Evolutionary conservation across 495 filamentous ascomycete species (phyloP), one percentile per base, ranked within the genome.

Genomic region (Parmelia sp.): DNA sequence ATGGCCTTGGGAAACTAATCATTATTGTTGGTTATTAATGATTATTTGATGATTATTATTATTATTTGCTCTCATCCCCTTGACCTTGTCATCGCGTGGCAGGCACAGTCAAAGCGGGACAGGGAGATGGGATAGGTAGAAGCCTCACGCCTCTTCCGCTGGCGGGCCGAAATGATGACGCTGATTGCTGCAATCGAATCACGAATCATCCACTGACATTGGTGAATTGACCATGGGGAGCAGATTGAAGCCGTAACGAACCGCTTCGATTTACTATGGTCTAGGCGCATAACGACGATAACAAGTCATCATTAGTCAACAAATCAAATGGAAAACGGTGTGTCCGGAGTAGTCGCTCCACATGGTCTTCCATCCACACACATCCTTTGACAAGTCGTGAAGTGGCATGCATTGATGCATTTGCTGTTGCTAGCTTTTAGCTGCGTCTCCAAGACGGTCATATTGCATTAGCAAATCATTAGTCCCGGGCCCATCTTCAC

Each of bases 21-120:
- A n/a, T n/a, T n/a, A n/a, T n/a, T n/a, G n/a, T n/a, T n/a, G n/a
- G n/a, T n/a, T n/a, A n/a, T n/a, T n/a, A 37, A 37, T 37, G 36
- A 11, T 11, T 37, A n/a, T 37, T 37, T 37, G 36, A 15, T 12
- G 39, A 40, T 40, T 21, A 5, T n/a, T 44, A 4, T n/a, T n/a
- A 8, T 44, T 44, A 4, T 44, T 25, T 25, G 10, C n/a, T 25
- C 19, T 9, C 44, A n/a, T n/a, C n/a, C 10, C 44, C n/a, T 47
- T 23, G 44, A 47, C n/a, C 44, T 10, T 47, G n/a, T 51, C 47
- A 9, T n/a, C 51, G 15, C 51, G 29, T 55, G 51, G 51, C 51
- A 55, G 10, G 15, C n/a, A n/a, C n/a, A n/a, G n/a, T 55, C 29
- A 55, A 55, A 55, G 51, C 51, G 51, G 51, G 14, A 55, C 29